Evolutionary conservation across 1,284 basidiomycete species (phyloP).

Genomic region (Veloboletus limbatus): DNA sequence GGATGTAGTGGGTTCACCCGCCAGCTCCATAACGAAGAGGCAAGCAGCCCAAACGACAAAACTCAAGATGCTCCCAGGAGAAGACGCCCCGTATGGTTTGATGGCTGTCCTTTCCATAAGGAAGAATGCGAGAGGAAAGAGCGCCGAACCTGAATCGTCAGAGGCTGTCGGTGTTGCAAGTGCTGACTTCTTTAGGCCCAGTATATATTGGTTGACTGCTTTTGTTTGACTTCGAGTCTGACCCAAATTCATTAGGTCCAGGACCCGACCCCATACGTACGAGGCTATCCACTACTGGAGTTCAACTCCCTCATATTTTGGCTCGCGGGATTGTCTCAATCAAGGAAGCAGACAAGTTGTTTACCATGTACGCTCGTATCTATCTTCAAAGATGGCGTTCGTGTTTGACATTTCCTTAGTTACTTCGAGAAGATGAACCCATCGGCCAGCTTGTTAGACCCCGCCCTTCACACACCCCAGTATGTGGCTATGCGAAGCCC

Average conservation of each 20-base stretch:
- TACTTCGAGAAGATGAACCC: slow-evolving; percentile 76
- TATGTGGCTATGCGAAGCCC: slow-evolving; percentile 69
- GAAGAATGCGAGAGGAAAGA: slow-evolving; percentile 42
- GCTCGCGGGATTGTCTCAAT: slow-evolving; percentile 66
- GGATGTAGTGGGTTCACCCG: slow-evolving; percentile 26
- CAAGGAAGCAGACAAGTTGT: slow-evolving; percentile 72
- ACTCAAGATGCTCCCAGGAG: slow-evolving; percentile 55
- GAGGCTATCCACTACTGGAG: slow-evolving; percentile 33
- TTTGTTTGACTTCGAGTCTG: neutral
- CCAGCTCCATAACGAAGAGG: slow-evolving; percentile 28
- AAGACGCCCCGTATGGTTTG: slow-evolving; percentile 65
- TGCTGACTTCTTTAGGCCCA: slow-evolving; percentile 60
- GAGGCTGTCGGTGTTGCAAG: slow-evolving; percentile 61
- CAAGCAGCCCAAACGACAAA: slow-evolving; percentile 31
- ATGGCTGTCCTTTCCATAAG: slow-evolving; percentile 62
- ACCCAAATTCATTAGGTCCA: slow-evolving; percentile 37
- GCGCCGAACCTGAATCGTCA: slow-evolving; percentile 41
- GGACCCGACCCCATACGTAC: slow-evolving; percentile 40
- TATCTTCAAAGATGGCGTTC: neutral
- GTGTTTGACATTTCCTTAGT: slow-evolving; percentile 37
- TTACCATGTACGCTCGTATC: slow-evolving; percentile 60
- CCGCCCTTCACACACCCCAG: slow-evolving; percentile 71
- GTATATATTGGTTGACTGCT: slow-evolving; percentile 39
- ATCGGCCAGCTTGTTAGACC: slow-evolving; percentile 69
- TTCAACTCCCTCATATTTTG: slow-evolving; percentile 67